A percentile compares a stretch with the other conserved stretches of the same genome.
Evolutionary conservation across 176 grass and related monocot species (phyloP).

Genomic region (Elymus sibiricus): DNA sequence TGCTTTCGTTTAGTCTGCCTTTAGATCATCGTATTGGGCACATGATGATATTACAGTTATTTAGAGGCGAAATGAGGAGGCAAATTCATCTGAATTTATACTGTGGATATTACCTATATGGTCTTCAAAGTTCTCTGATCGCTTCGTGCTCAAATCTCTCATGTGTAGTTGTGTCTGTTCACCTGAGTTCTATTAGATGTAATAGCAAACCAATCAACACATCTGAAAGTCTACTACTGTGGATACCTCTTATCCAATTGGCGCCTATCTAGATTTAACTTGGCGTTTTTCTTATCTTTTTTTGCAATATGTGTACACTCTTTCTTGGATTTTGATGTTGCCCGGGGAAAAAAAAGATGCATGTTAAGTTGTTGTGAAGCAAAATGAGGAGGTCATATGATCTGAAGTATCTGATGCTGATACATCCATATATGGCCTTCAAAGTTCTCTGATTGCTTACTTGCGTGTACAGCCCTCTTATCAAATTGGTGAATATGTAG

Average conservation of each 20-base stretch:
- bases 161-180: not conserved
- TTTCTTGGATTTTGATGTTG: not conserved
- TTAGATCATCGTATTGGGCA: not conserved
- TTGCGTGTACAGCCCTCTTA: not conserved
- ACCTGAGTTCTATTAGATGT: not conserved
- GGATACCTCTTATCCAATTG: not conserved
- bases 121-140: constrained; percentile 77
- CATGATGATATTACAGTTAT: not conserved
- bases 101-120: constrained; percentile 30
- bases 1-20: not conserved
- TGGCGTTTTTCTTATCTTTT: not conserved
- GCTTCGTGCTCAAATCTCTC: not conserved
- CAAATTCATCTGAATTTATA: constrained; percentile 16
- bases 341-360: not conserved
- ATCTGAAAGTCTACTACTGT: constrained; percentile 8
- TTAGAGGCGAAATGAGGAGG: constrained; percentile 43
- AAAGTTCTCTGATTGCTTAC: constrained; percentile 32
- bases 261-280: not conserved
- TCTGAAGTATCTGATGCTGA: constrained; percentile 48
- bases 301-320: not conserved
- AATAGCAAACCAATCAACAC: not conserved
- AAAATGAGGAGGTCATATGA: constrained; percentile 43
- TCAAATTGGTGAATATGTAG: not conserved
- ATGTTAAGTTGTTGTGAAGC: not conserved
- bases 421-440: constrained; percentile 35